These are phyloP conservation scores for Phytophthora europaea DNA, from an alignment of 352 stramenopile genomes.

Conservation along the genomic window DNA sequence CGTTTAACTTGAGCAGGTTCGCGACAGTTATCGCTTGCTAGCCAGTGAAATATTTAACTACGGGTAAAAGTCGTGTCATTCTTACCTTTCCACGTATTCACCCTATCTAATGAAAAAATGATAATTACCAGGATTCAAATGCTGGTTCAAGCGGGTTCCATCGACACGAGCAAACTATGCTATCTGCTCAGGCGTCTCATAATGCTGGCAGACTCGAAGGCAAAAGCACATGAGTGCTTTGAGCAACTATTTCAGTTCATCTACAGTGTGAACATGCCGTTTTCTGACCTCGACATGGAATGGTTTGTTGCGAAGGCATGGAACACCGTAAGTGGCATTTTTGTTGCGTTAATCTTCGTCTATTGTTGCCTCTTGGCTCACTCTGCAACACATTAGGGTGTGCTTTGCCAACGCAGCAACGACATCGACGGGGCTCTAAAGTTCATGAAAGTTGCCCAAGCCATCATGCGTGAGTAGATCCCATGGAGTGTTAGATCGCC, in stretches of 20 bases:
- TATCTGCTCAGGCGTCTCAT: conserved; percentile 77
- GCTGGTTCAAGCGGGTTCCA: conserved; percentile 53
- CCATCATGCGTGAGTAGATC: conserved; percentile 48
- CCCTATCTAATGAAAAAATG: neutral
- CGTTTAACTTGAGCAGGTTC: conserved; percentile 43
- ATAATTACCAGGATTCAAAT: conserved; percentile 59
- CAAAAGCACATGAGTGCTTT: conserved; percentile 62
- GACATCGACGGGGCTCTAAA: conserved; percentile 42
- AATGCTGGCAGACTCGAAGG: conserved; percentile 56
- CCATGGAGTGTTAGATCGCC: neutral
- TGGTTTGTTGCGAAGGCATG: conserved; percentile 83
- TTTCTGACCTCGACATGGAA: conserved; percentile 65
- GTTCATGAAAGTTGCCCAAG: conserved; percentile 58
- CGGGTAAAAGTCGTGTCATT: conserved; percentile 38
- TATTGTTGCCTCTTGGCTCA: conserved; percentile 6
- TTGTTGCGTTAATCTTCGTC: neutral
- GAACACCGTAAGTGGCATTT: conserved; percentile 67
- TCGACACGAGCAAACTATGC: conserved; percentile 48
- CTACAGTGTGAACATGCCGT: conserved; percentile 52
- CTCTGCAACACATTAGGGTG: conserved; percentile 35
- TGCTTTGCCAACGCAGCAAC: conserved; percentile 44
- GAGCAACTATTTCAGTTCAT: conserved; percentile 71
- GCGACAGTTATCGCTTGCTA: conserved; percentile 61
- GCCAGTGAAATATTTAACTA: conserved; percentile 72
- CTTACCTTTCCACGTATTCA: neutral